phyloP scores from a whole-genome alignment of 1,139 yeast genomes.

The Lodderomyces metapsilosis region DNA sequence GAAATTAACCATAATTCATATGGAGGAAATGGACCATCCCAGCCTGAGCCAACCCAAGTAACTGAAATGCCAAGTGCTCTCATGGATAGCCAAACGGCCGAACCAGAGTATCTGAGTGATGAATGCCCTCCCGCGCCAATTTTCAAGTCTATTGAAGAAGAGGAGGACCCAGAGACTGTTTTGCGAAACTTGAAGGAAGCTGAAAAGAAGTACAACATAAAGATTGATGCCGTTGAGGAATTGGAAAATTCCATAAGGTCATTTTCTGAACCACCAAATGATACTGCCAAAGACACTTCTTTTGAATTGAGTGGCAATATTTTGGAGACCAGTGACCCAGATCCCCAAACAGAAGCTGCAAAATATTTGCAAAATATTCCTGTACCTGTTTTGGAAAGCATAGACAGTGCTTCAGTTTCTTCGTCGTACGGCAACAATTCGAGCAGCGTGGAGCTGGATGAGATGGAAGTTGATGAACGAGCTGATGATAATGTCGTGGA shows the following conservation, averaged over 20 bases:
- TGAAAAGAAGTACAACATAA: slow-evolving; percentile 32
- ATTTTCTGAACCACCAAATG: slow-evolving; percentile 4
- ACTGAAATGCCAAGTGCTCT: background rate
- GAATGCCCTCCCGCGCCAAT: slow-evolving; percentile 20
- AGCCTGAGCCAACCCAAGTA: background rate
- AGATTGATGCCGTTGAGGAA: slow-evolving; percentile 30
- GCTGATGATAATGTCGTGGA: background rate
- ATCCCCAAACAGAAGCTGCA: background rate
- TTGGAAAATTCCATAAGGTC: slow-evolving; percentile 21
- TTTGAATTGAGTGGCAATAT: background rate
- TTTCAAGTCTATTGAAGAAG: slow-evolving; percentile 29
- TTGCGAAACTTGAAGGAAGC: slow-evolving; percentile 30
- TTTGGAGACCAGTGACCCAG: background rate
- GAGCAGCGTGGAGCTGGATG: background rate
- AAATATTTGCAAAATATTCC: background rate
- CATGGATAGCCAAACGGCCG: background rate
- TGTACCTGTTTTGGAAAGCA: slow-evolving; percentile 5
- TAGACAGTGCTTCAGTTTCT: background rate
- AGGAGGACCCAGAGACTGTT: slow-evolving; percentile 32
- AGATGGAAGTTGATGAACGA: background rate
- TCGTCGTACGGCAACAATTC: background rate
- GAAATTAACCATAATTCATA: no score
- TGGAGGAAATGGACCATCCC: no score
- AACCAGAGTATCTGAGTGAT: slow-evolving; percentile 7
- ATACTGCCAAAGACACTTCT: background rate